A percentile compares a stretch with the other conserved stretches of the same genome.
Evolutionary conservation across 192 early-diverging fungal species (phyloP).

Genomic region (Pilobolus umbonatus): DNA sequence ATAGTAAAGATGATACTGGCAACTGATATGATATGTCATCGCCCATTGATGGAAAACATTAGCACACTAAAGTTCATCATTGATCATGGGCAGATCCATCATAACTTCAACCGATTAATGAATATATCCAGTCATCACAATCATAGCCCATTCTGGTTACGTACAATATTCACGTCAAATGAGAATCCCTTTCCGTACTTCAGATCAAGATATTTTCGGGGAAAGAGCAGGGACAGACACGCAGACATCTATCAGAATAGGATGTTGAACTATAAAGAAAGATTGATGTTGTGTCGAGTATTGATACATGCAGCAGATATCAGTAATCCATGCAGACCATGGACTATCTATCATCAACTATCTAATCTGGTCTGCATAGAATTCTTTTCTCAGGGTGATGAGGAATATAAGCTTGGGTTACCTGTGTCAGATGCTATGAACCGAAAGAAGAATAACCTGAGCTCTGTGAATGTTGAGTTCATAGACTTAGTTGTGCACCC

Average conservation of each 20-base stretch:
- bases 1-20: slow-evolving; percentile 75
- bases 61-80: slow-evolving; percentile 33
- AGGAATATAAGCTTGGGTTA: slow-evolving; percentile 67
- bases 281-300: slow-evolving; percentile 57
- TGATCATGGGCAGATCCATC: slow-evolving; percentile 13
- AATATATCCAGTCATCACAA: too few relatives aligned
- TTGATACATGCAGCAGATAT: slow-evolving; percentile 90
- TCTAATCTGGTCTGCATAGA: slow-evolving; percentile 81
- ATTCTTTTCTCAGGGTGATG: slow-evolving; percentile 84
- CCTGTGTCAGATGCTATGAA: slow-evolving; percentile 90
- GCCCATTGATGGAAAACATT: slow-evolving; percentile 53
- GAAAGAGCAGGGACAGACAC: too few relatives aligned
- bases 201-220: too few relatives aligned
- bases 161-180: too few relatives aligned
- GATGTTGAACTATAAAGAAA: slow-evolving; percentile 42
- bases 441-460: slow-evolving; percentile 61
- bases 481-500: slow-evolving; percentile 83
- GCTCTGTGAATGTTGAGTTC: slow-evolving; percentile 75
- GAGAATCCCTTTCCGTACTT: too few relatives aligned
- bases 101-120: too few relatives aligned
- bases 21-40: slow-evolving; percentile 92
- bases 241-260: too few relatives aligned
- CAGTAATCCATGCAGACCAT: slow-evolving; percentile 82
- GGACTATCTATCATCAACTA: slow-evolving; percentile 82
- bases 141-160: too few relatives aligned